These are phyloP conservation scores for Jatropha podagrica DNA, from an alignment of 441 rosid species.

Conservation along the genomic window DNA sequence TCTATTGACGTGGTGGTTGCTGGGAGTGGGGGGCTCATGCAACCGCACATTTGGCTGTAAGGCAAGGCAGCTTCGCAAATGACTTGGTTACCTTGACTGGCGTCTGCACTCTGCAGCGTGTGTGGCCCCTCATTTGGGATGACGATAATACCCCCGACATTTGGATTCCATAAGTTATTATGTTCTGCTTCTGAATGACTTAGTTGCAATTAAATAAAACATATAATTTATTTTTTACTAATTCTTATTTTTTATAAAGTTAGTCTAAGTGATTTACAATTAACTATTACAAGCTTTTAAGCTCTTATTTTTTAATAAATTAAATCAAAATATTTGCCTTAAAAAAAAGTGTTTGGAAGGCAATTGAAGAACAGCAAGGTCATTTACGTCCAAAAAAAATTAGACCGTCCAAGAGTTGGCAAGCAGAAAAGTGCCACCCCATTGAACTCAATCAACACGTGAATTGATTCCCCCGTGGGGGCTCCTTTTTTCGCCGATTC, in stretches of 20 bases:
- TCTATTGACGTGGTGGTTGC: constrained; percentile 36
- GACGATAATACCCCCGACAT: constrained; percentile 8
- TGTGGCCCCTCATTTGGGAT: background rate
- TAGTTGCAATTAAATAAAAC: too few relatives aligned
- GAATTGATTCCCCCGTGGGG: constrained; percentile 28
- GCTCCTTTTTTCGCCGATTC: background rate
- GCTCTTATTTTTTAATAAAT: too few relatives aligned
- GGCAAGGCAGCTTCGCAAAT: background rate
- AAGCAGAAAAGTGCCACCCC: background rate
- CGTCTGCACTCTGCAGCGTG: background rate
- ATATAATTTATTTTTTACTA: too few relatives aligned
- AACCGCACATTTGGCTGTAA: constrained; percentile 54
- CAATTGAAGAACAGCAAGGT: background rate
- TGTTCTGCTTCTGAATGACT: too few relatives aligned
- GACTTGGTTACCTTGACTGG: background rate
- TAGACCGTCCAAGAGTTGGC: too few relatives aligned
- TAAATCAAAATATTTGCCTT: too few relatives aligned
- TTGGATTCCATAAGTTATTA: background rate
- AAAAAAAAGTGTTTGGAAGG: background rate
- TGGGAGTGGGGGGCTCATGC: constrained; percentile 43
- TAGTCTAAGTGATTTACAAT: too few relatives aligned
- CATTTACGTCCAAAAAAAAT: background rate
- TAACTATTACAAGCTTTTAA: too few relatives aligned
- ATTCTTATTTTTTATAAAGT: too few relatives aligned
- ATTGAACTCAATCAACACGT: constrained; percentile 25